Conservation (phyloP, 192 early-diverging fungal genomes). For the Coemansia reversa region DNA sequence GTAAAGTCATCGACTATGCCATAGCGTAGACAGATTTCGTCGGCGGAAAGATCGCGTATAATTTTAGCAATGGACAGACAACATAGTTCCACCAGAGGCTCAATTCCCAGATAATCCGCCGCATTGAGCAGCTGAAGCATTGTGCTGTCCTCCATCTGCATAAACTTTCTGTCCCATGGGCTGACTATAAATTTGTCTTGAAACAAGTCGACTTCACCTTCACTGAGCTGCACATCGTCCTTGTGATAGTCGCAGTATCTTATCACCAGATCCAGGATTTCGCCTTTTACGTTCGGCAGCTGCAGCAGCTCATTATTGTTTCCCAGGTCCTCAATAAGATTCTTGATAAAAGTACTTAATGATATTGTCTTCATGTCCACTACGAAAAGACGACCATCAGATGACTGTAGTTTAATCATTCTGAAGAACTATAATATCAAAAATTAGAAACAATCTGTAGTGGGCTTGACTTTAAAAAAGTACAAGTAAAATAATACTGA, state of each 20-base stretch:
- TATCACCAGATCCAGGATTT: constrained; percentile 68
- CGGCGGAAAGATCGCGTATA: constrained; percentile 87
- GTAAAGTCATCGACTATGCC: constrained; percentile 94
- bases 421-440: neutral
- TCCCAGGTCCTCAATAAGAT: constrained; percentile 72
- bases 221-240: constrained; percentile 59
- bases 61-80: constrained; percentile 94
- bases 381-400: constrained; percentile 61
- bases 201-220: constrained; percentile 22
- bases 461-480: neutral
- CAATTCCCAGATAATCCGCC: constrained; percentile 89
- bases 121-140: constrained; percentile 72
- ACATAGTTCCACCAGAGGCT: constrained; percentile 86
- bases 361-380: constrained; percentile 63
- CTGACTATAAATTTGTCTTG: constrained; percentile 64
- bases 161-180: constrained; percentile 72
- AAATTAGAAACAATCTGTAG: neutral
- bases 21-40: constrained; percentile 87
- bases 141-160: constrained; percentile 65
- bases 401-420: constrained; percentile 59
- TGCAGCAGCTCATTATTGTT: constrained; percentile 61
- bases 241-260: constrained; percentile 77
- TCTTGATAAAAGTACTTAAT: constrained; percentile 71
- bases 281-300: constrained; percentile 66
- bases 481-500: neutral